Conservation (phyloP, 441 rosid species). For the Croton setiger region DNA sequence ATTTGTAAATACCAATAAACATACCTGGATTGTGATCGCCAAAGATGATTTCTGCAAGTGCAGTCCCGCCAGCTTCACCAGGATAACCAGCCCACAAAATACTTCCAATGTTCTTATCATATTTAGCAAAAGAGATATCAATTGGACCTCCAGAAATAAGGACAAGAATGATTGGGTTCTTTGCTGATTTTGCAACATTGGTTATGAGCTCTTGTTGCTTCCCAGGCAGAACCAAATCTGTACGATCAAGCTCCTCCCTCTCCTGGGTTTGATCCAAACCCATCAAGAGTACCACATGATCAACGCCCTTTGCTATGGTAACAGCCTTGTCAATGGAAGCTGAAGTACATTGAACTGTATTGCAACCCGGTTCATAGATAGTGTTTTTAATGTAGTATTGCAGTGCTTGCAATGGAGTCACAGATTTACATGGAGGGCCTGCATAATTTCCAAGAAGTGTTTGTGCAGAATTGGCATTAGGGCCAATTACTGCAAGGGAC, state of each 20-base stretch:
- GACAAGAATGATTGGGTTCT: conserved; percentile 55
- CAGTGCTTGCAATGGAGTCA: conserved; percentile 68
- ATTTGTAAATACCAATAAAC: not conserved
- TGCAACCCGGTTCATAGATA: conserved; percentile 55
- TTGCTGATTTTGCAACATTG: conserved; percentile 51
- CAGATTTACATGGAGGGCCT: conserved; percentile 76
- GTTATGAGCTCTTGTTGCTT: conserved; percentile 68
- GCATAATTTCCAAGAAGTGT: conserved; percentile 92
- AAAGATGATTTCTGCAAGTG: conserved; percentile 76
- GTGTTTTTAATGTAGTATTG: conserved; percentile 44
- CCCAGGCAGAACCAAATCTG: conserved; percentile 70
- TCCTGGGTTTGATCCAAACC: conserved; percentile 88
- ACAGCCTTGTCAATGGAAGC: conserved; percentile 52
- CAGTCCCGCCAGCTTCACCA: conserved; percentile 84
- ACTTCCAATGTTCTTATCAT: conserved; percentile 42
- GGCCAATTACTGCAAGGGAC: conserved; percentile 77
- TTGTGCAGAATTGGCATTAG: conserved; percentile 57
- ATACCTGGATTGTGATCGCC: conserved; percentile 77
- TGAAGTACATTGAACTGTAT: conserved; percentile 54
- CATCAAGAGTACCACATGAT: conserved; percentile 70
- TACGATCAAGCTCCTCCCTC: conserved; percentile 65
- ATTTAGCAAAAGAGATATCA: conserved; percentile 66
- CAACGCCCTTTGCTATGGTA: conserved; percentile 48
- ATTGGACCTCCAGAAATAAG: conserved; percentile 86
- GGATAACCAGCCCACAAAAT: conserved; percentile 97